Evolutionary conservation across 441 rosid species (phyloP).

Genomic region (Gossypium laxum): DNA sequence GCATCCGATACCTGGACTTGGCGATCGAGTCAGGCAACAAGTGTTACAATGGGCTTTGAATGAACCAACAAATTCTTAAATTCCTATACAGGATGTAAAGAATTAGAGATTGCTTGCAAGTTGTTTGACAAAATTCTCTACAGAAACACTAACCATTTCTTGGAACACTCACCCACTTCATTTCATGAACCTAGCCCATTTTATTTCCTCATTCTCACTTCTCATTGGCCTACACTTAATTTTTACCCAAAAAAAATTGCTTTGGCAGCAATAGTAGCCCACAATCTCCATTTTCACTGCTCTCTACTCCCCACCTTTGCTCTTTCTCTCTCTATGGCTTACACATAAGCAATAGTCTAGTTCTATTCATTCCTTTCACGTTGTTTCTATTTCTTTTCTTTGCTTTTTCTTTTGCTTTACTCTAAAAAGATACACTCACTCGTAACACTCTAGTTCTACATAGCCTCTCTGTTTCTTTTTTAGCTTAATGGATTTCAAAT

Average conservation of each 20-base stretch:
- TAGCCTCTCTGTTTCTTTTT: background rate
- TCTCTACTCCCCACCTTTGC: slow-evolving; percentile 55
- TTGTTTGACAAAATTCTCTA: too few species aligned
- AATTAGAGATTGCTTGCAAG: too few species aligned
- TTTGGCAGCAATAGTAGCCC: slow-evolving; percentile 28
- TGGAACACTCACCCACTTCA: background rate
- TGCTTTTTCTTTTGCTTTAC: slow-evolving; percentile 10
- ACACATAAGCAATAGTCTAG: background rate
- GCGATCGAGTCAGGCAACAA: too few species aligned
- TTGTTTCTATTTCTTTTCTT: slow-evolving; percentile 1
- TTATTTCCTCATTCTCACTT: background rate
- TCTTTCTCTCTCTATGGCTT: slow-evolving; percentile 17
- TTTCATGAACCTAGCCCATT: slow-evolving; percentile 11
- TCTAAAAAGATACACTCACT: slow-evolving; percentile 2
- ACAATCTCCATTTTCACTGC: slow-evolving; percentile 37
- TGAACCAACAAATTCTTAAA: too few species aligned
- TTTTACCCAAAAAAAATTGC: background rate
- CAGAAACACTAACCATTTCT: too few species aligned
- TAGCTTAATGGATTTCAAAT: slow-evolving; percentile 17
- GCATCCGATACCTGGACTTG: too few species aligned
- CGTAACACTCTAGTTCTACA: slow-evolving; percentile 15
- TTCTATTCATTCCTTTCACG: background rate
- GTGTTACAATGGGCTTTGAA: too few species aligned
- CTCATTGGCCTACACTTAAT: slow-evolving; percentile 22
- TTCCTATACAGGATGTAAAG: too few species aligned